Conservation (phyloP, 2,329 filamentous ascomycete genomes). For the Zalaria sp. region DNA sequence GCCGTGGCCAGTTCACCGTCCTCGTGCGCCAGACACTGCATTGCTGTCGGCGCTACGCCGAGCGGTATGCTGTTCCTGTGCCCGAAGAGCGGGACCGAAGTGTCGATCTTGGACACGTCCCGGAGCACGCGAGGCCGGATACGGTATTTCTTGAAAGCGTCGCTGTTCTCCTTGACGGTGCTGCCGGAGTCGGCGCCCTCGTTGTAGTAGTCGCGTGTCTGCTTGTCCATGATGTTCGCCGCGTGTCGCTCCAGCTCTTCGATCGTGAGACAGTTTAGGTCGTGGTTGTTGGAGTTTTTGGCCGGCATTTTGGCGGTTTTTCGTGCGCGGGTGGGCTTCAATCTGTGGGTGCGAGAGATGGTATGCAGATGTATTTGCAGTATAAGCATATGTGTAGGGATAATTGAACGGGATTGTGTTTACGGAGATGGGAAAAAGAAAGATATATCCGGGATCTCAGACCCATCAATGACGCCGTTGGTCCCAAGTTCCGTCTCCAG, state of each 20-base stretch:
- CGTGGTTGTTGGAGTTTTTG: constrained; percentile 9
- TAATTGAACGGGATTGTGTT: no score
- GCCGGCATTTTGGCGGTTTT: constrained; percentile 4
- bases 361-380: no score
- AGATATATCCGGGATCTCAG: no score
- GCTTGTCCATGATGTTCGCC: constrained; percentile 23
- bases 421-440: no score
- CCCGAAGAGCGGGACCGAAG: constrained; percentile 32
- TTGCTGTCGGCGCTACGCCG: constrained; percentile 39
- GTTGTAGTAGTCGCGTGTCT: constrained; percentile 25
- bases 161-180: constrained; percentile 34
- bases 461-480: no score
- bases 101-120: constrained; percentile 25
- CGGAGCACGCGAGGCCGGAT: constrained; percentile 25
- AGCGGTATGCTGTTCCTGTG: constrained; percentile 32
- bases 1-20: constrained; percentile 39
- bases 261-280: constrained; percentile 29
- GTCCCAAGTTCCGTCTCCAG: no score
- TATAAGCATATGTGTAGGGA: no score
- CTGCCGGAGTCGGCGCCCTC: constrained; percentile 22
- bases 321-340: not conserved
- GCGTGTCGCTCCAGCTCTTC: constrained; percentile 24
- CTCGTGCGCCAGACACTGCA: constrained; percentile 37
- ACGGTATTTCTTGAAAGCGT: constrained; percentile 34
- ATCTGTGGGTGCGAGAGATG: no score